A percentile compares a stretch with the other conserved stretches of the same genome.
Conservation (phyloP, 1,284 basidiomycete species). For the Caloboletus inedulis region DNA sequence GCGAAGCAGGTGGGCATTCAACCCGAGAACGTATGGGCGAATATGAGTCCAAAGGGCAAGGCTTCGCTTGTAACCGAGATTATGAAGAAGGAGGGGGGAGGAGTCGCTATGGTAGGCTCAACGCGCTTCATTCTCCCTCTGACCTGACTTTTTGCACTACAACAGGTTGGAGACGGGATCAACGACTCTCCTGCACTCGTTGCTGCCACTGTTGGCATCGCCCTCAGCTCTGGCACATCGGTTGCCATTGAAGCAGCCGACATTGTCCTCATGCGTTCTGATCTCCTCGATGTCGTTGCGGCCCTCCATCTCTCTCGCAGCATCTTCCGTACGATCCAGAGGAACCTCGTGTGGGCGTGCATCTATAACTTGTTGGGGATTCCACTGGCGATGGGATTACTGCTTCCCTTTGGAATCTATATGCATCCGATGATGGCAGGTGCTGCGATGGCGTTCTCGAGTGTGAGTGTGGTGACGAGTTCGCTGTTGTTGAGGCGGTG, state of each 20-base stretch:
- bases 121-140: not conserved
- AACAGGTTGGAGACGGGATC: slow-evolving; percentile 95
- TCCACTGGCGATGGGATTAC: slow-evolving; percentile 97
- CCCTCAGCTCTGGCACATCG: slow-evolving; percentile 92
- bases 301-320: slow-evolving; percentile 86
- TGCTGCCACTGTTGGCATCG: slow-evolving; percentile 93
- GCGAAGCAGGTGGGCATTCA: slow-evolving; percentile 85
- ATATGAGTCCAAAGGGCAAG: slow-evolving; percentile 92
- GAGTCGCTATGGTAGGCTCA: slow-evolving; percentile 80
- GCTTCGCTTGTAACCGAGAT: slow-evolving; percentile 78
- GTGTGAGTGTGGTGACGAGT: slow-evolving; percentile 92
- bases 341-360: slow-evolving; percentile 91
- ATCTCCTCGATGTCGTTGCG: slow-evolving; percentile 95
- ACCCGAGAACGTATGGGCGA: slow-evolving; percentile 78
- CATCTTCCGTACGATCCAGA: slow-evolving; percentile 89
- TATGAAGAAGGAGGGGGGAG: slow-evolving; percentile 58
- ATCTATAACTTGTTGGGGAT: slow-evolving; percentile 94
- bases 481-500: slow-evolving; percentile 88
- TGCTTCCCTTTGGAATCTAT: slow-evolving; percentile 89
- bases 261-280: slow-evolving; percentile 95
- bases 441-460: slow-evolving; percentile 96
- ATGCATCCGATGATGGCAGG: slow-evolving; percentile 99
- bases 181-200: slow-evolving; percentile 98
- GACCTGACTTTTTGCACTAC: not conserved
- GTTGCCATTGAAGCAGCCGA: slow-evolving; percentile 98